A percentile compares a stretch with the other conserved stretches of the same genome.
Conservation (phyloP, 169 alveolate genomes). For the Eimeria sp. region DNA sequence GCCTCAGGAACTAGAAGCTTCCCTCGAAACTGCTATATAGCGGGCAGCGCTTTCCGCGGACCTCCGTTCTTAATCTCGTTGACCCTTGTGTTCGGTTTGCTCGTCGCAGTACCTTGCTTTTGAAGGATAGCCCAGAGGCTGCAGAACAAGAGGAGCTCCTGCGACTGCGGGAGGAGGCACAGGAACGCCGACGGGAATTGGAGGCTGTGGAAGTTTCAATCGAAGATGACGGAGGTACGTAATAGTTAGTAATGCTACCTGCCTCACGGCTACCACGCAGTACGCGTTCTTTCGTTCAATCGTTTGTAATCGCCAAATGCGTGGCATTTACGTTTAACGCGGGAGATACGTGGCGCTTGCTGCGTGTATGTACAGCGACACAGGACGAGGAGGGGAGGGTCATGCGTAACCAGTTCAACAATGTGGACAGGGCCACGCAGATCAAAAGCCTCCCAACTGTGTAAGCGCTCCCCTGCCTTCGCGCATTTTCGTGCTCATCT, state of each 20-base stretch:
- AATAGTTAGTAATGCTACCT: background rate
- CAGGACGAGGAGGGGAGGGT: constrained; percentile 78
- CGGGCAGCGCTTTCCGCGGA: no score
- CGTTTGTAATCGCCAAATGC: background rate
- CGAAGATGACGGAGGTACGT: constrained; percentile 86
- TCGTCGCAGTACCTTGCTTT: constrained; percentile 76
- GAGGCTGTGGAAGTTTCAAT: constrained; percentile 86
- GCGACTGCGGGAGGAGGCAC: constrained; percentile 87
- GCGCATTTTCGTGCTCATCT: background rate
- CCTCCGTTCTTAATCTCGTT: background rate
- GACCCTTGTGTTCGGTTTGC: constrained; percentile 7
- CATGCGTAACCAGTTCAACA: constrained; percentile 95
- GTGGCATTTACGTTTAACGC: background rate
- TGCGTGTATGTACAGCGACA: constrained; percentile 42
- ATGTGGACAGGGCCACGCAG: constrained; percentile 92
- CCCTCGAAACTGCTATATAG: background rate
- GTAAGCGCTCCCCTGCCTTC: background rate
- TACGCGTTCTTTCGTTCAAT: background rate
- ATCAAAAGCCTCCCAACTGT: constrained; percentile 49
- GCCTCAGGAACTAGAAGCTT: background rate
- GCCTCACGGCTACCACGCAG: background rate
- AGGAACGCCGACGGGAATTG: constrained; percentile 79
- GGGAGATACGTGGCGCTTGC: background rate
- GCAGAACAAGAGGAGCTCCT: constrained; percentile 89
- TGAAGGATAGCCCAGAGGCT: constrained; percentile 90